A percentile compares a stretch with the other conserved stretches of the same genome.
phyloP scores from a whole-genome alignment of 139 green algal species.

The Chlamydomonas asymmetrica region DNA sequence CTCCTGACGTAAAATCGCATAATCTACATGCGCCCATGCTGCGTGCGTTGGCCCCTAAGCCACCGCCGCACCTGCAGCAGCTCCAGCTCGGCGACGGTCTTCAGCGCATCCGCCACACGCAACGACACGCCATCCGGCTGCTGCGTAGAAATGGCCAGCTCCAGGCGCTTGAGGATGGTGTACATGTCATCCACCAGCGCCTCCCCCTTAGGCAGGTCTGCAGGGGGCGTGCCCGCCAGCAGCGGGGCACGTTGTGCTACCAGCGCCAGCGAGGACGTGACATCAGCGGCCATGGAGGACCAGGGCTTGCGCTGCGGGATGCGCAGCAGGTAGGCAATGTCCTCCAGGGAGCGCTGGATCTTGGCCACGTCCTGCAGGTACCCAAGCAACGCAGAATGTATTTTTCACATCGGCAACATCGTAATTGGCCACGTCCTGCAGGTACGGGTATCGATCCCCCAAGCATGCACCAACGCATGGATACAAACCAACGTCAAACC shows the following conservation, averaged over 20 bases:
- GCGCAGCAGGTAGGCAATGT: conserved; percentile 74
- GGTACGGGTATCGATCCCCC: too few relatives aligned
- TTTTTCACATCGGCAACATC: too few relatives aligned
- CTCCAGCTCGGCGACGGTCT: conserved; percentile 68
- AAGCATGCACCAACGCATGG: too few relatives aligned
- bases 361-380: conserved; percentile 55
- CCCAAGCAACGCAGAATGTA: too few relatives aligned
- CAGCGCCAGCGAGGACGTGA: conserved; percentile 33
- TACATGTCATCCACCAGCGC: conserved; percentile 34
- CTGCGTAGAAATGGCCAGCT: conserved; percentile 50
- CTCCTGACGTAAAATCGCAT: too few relatives aligned
- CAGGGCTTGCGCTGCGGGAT: conserved; percentile 87
- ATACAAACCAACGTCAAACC: too few relatives aligned
- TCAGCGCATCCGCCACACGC: conserved; percentile 50
- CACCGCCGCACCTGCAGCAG: conserved; percentile 56
- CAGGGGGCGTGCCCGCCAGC: conserved; percentile 45
- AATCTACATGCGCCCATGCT: too few relatives aligned
- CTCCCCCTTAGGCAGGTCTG: neutral
- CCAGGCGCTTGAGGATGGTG: conserved; percentile 36
- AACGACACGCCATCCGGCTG: conserved; percentile 40
- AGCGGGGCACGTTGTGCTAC: conserved; percentile 6
- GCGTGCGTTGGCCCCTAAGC: neutral
- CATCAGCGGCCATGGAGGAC: conserved; percentile 66
- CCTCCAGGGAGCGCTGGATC: conserved; percentile 57
- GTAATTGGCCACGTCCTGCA: too few relatives aligned